Percentiles rank a stretch among this genome's conserved stretches.
Conservation (phyloP, 2,329 filamentous ascomycete genomes). For the Zymoseptoria pseudotritici region DNA sequence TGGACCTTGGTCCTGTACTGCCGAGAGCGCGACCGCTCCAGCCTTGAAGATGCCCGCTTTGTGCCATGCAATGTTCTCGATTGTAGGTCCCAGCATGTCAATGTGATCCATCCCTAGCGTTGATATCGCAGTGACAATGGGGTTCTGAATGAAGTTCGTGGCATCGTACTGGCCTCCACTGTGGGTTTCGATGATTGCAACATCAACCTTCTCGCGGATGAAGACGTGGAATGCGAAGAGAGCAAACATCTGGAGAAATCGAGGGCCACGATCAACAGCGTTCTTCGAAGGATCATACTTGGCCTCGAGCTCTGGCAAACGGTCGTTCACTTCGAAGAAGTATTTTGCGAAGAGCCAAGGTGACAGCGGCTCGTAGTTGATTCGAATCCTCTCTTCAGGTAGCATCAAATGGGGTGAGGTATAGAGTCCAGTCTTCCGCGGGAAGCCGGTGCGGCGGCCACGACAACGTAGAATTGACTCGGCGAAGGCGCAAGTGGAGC, state of each 20-base stretch:
- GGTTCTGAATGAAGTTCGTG: conserved; percentile 70
- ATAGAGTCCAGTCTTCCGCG: conserved; percentile 58
- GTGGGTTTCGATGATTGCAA: conserved; percentile 79
- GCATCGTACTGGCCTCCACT: conserved; percentile 89
- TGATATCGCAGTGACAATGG: conserved; percentile 66
- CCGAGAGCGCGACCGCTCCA: conserved; percentile 54
- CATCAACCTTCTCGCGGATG: conserved; percentile 63
- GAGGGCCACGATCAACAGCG: conserved; percentile 35
- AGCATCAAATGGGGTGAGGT: conserved; percentile 78
- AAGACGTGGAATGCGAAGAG: conserved; percentile 81
- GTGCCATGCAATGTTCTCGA: conserved; percentile 81
- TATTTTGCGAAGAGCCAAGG: conserved; percentile 63
- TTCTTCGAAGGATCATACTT: conserved; percentile 54
- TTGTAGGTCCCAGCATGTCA: conserved; percentile 65
- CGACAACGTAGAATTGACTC: conserved; percentile 58
- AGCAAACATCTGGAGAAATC: conserved; percentile 81
- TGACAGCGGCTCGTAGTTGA: conserved; percentile 62
- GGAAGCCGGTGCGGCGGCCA: conserved; percentile 40
- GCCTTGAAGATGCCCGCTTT: conserved; percentile 78
- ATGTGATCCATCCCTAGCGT: conserved; percentile 79
- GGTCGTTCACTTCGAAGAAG: conserved; percentile 78
- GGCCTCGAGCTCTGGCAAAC: conserved; percentile 32
- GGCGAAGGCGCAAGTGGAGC: conserved; percentile 74
- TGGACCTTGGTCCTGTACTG: conserved; percentile 20
- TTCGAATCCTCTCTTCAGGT: conserved; percentile 73